Conservation (phyloP, 306 rosid species). For the Rosa persica region DNA sequence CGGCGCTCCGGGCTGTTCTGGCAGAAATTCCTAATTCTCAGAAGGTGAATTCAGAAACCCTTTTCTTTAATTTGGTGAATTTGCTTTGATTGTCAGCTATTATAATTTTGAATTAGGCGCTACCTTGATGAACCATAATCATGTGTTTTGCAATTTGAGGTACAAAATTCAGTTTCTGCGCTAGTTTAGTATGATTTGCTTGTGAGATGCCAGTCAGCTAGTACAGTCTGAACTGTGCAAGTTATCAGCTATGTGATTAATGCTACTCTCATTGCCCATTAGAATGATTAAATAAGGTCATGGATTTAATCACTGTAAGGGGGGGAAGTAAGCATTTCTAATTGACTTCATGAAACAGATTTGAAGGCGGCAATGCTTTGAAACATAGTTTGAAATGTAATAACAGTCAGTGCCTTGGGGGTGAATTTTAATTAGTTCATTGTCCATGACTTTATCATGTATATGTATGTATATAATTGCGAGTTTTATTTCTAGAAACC, state of each 20-base stretch:
- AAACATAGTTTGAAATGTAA: background rate
- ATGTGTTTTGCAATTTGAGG: background rate
- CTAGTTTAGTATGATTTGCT: background rate
- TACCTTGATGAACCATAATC: background rate
- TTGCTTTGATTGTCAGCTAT: background rate
- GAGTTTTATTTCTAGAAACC: background rate
- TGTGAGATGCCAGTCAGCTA: background rate
- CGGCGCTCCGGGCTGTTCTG: slow-evolving; percentile 66
- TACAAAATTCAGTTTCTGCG: background rate
- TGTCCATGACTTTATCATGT: background rate
- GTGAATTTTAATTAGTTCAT: background rate
- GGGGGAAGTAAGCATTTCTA: background rate
- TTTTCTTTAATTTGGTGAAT: slow-evolving; percentile 6
- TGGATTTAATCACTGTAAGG: background rate
- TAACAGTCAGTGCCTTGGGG: background rate
- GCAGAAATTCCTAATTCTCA: slow-evolving; percentile 70
- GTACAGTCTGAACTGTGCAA: background rate
- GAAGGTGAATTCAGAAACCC: slow-evolving; percentile 46
- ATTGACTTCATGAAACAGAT: background rate
- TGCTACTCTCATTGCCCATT: background rate
- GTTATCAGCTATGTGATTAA: background rate
- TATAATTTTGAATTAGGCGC: background rate
- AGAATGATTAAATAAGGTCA: background rate
- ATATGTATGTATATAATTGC: background rate
- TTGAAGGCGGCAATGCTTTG: background rate